Base-by-base conservation (phyloP, 345 rosid species). In the Geranium rotundifolium region DNA sequence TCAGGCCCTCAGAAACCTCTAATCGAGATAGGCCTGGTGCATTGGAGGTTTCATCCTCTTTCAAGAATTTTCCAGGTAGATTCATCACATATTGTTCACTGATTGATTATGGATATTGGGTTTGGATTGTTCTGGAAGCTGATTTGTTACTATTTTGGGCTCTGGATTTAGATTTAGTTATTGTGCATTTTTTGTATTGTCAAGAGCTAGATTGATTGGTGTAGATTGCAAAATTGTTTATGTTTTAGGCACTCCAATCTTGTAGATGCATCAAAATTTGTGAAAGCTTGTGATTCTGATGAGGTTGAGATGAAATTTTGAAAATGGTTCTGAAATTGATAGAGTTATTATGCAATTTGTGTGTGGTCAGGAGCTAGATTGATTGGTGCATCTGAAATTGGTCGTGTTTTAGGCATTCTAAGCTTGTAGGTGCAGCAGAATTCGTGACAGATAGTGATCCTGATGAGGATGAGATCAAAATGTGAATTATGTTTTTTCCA, bases 301-400 rank as follows among this genome's bases (percentile, higher is more conserved):
- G 27, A 23, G 27, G 27, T 2, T 23, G 27, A 23, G 27, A 23
- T 23, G 27, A 23, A 23, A 23, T 23, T 23, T 23, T 23, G 27
- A 23, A 23, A 23, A 0, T 1, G 27, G 27, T 23, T 23, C 27
- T 23, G 27, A 23, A 23, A 23, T 23, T 23, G 27, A 23, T 23
- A 0, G 1, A 23, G 27, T 23, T 23, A 23, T 23, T 34, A 4
- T 34, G 41, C 41, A 34, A 8, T 34, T 34, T 8, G 7, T 34
- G 41, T 34, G 10, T 34, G 1, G 41, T 4, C 10, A 8, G 71
- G 23, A 76, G 73, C 76, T 88, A 96, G 99, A 57, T 82, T 90
- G 91, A 90, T 93, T 97, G 97, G 16, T 46, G 16, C 13, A 46
- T 46, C 12, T 14, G 12, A 46, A 46, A 46, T 46, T 46, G 52